Evolutionary conservation across 1,139 yeast genomes (phyloP), one percentile per base, ranked within the genome.

Genomic region (Debaryomyces subglobosus): DNA sequence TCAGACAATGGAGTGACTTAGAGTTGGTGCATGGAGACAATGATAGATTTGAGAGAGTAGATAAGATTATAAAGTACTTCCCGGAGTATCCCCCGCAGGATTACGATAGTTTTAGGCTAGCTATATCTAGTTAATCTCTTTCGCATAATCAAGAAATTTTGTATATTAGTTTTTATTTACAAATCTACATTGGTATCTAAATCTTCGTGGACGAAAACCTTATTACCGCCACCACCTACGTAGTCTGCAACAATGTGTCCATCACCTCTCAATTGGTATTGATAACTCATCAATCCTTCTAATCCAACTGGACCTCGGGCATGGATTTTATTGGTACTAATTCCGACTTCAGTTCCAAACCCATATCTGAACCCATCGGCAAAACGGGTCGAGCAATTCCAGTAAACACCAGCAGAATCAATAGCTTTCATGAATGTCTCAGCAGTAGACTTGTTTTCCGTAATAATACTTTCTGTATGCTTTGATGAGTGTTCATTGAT

Each of bases 291-390:
- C 56, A 95, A 77, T 1, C 99, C 99, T 64, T 95, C 99, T 41
- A 95, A 78, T 2, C 99, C 99, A 33, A 95, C 98, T 10, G 99
- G 99, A 0, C 99, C 99, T 60, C 99, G 81, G 12, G 99, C 97
- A 64, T 95, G 99, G 56, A 95, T 90, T 67, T 94, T 94, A 64
- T 92, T 91, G 42, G 99, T 95, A 51, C 96, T 87, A 52, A 95
- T 92, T 36, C 99, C 99, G 25, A 95, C 99, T 68, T 95, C 99
- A 7, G 99, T 87, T 46, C 99, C 99, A 64, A 95, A 94, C 0
- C 99, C 99, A 63, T 91, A 95, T 64, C 99, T 82, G 76, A 90
- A 94, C 2, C 99, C 99, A 69, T 95, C 99, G 8, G 99, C 98
- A 70, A 95, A 95, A 63, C 99, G 79, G 2, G 98, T 90, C 8